Conservation (phyloP, 2,329 filamentous ascomycete species). For the Fusarium paranaense region DNA sequence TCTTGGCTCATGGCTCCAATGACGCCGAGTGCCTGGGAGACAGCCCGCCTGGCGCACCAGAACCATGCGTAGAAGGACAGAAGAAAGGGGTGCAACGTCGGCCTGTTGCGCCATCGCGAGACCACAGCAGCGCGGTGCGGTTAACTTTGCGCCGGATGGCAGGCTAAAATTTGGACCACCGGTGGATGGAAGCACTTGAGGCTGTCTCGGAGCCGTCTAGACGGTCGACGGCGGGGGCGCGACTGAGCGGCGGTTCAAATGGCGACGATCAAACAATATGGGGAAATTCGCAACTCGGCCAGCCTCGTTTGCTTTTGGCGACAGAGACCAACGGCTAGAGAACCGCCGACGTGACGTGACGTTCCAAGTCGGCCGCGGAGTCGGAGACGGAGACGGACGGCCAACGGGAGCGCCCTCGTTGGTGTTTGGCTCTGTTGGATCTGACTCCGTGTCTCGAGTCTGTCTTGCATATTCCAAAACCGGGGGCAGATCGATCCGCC, state of each 20-base stretch:
- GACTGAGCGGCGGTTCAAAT: conserved; percentile 13
- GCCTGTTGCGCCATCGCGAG: conserved; percentile 29
- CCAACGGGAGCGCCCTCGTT: neutral
- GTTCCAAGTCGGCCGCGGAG: neutral
- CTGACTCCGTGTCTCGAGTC: neutral
- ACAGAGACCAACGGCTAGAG: conserved; percentile 2
- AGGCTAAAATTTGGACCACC: conserved; percentile 34
- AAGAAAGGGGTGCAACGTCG: conserved; percentile 38
- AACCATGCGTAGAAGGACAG: conserved; percentile 29
- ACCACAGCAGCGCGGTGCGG: conserved; percentile 26
- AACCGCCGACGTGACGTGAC: neutral
- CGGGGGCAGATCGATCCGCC: conserved; percentile 4
- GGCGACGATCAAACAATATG: conserved; percentile 33
- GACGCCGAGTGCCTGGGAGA: conserved; percentile 27
- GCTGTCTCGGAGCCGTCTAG: conserved; percentile 33
- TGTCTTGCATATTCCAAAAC: conserved; percentile 7
- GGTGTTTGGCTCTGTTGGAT: conserved; percentile 4
- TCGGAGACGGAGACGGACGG: neutral
- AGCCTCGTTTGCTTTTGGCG: conserved; percentile 21
- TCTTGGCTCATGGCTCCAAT: conserved; percentile 17
- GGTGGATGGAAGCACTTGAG: conserved; percentile 28
- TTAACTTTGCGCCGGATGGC: conserved; percentile 26
- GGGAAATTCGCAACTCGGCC: conserved; percentile 15
- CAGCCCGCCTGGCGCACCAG: conserved; percentile 16
- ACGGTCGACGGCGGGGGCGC: conserved; percentile 29